Conservation (phyloP, 768 basidiomycete genomes). For the Collybia nuda region DNA sequence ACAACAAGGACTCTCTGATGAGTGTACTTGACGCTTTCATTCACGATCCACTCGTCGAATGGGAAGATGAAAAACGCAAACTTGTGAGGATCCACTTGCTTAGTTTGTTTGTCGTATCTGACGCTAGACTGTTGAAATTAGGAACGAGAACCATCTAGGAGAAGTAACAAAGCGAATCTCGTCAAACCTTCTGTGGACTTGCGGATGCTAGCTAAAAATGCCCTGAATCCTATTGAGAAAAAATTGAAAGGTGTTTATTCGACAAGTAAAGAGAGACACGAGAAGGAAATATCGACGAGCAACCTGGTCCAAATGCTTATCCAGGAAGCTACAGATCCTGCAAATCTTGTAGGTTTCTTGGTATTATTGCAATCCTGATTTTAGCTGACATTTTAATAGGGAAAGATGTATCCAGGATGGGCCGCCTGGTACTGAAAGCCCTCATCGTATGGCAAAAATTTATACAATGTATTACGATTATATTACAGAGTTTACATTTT, state of each 20-base stretch:
- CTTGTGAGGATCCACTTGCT: conserved; percentile 35
- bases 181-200: conserved; percentile 56
- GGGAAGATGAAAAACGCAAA: conserved; percentile 81
- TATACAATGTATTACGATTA: background rate
- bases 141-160: conserved; percentile 41
- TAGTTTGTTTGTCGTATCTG: background rate
- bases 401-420: conserved; percentile 92
- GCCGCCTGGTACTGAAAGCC: conserved; percentile 69
- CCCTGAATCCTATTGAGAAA: conserved; percentile 77
- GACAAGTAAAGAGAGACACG: conserved; percentile 48
- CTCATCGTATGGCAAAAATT: background rate
- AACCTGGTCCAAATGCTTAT: conserved; percentile 92
- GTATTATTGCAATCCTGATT: background rate
- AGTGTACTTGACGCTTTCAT: conserved; percentile 95
- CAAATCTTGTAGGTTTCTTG: conserved; percentile 54
- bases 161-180: conserved; percentile 30
- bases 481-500: background rate
- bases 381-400: conserved; percentile 41
- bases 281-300: conserved; percentile 67
- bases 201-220: conserved; percentile 66
- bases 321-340: conserved; percentile 76
- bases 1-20: conserved; percentile 92
- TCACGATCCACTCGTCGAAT: conserved; percentile 96
- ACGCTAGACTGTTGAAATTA: conserved; percentile 13
- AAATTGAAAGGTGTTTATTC: conserved; percentile 78